Conservation (phyloP, 169 alveolate species). For the Amoebophrya sp. region DNA sequence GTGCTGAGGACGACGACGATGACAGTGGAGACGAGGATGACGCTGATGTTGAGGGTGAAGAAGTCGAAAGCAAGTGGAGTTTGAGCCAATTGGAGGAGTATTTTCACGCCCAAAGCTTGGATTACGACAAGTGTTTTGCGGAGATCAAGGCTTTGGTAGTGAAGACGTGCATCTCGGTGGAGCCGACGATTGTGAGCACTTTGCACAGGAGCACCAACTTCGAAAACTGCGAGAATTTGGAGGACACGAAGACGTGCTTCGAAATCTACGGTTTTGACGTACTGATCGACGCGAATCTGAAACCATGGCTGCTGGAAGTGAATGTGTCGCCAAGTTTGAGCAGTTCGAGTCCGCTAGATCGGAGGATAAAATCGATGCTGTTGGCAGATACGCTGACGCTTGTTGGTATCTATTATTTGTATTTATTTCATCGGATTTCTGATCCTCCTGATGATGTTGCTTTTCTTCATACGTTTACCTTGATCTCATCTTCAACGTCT, state of each 20-base stretch:
- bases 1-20: no score
- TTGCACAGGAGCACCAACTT: not conserved
- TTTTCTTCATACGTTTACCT: no score
- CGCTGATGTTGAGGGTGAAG: not conserved
- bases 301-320: slow-evolving; percentile 93
- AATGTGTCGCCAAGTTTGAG: slow-evolving; percentile 85
- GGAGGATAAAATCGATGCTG: slow-evolving; percentile 35
- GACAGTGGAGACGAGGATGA: no score
- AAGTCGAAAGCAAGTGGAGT: not conserved
- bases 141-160: not conserved
- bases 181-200: not conserved
- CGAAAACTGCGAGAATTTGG: not conserved
- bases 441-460: no score
- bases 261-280: slow-evolving; percentile 91
- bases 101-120: not conserved
- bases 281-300: slow-evolving; percentile 75
- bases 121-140: not conserved
- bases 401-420: not conserved
- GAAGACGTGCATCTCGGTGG: slow-evolving; percentile 21
- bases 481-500: no score
- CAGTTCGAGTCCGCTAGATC: slow-evolving; percentile 54
- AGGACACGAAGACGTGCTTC: slow-evolving; percentile 43
- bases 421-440: no score
- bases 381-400: not conserved
- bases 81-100: not conserved